Percentiles rank a stretch among this genome's conserved stretches.
phyloP scores from a whole-genome alignment of 192 early-diverging fungal genomes.

The Gorgonomyces haynaldii region DNA sequence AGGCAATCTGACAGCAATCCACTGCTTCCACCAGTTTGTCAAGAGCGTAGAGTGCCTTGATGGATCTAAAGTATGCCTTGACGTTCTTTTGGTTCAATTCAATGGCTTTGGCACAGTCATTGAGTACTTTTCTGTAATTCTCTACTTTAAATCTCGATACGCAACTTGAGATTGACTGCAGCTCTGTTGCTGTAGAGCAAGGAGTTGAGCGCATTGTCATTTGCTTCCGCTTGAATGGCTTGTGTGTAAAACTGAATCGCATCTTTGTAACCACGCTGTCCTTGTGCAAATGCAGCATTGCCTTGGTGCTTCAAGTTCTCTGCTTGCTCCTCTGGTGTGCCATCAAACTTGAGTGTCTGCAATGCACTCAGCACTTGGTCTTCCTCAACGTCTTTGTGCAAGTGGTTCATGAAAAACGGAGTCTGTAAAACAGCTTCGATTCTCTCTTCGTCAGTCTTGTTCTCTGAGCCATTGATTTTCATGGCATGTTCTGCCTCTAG shows the following conservation, averaged over 20 bases:
- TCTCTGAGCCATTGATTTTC: no score
- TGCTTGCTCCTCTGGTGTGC: constrained; percentile 84
- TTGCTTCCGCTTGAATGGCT: constrained; percentile 60
- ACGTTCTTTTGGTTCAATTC: constrained; percentile 66
- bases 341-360: constrained; percentile 78
- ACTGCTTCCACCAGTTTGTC: constrained; percentile 74
- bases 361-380: constrained; percentile 71
- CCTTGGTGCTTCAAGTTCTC: constrained; percentile 92
- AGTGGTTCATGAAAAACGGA: constrained; percentile 85
- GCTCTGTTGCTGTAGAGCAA: constrained; percentile 78
- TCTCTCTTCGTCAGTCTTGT: constrained; percentile 12
- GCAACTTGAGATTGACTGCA: constrained; percentile 77
- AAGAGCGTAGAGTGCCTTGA: constrained; percentile 64
- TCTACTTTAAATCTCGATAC: constrained; percentile 37
- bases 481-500: no score
- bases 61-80: constrained; percentile 88
- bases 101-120: constrained; percentile 80
- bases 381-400: constrained; percentile 44
- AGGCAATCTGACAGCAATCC: constrained; percentile 71
- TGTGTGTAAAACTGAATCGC: constrained; percentile 82
- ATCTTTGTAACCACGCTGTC: constrained; percentile 52
- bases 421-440: constrained; percentile 34
- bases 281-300: constrained; percentile 77
- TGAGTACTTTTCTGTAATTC: constrained; percentile 78
- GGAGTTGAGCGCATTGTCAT: constrained; percentile 64